Conservation (phyloP, 345 rosid genomes). For the Citropsis articulata region DNA sequence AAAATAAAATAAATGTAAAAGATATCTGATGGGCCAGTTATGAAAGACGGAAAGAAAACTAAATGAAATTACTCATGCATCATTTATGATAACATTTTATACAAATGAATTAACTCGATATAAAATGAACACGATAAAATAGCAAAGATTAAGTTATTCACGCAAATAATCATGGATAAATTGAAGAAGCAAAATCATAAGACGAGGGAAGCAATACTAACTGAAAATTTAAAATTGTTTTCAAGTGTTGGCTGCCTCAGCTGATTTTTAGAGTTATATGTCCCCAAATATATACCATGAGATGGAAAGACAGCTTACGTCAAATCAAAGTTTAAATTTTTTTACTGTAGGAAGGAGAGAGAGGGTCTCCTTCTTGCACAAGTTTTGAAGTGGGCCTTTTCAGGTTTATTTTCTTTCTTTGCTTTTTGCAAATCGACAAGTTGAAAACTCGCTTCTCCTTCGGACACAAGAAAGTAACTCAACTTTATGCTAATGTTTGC, state of each 20-base stretch:
- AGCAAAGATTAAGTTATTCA: background rate
- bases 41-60: no score
- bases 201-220: background rate
- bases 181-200: background rate
- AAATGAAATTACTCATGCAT: no score
- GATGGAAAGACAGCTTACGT: no score
- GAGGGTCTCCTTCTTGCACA: background rate
- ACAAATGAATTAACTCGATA: background rate
- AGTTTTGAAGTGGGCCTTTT: background rate
- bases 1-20: no score
- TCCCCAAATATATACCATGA: background rate
- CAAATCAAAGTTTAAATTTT: no score
- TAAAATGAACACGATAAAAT: background rate
- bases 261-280: background rate
- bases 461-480: no score
- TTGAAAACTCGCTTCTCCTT: no score
- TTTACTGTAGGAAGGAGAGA: no score
- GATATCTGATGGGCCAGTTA: no score
- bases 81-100: no score
- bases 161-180: background rate
- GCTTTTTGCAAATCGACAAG: no score
- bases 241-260: background rate
- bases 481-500: no score
- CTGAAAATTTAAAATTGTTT: background rate
- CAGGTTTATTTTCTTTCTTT: background rate